Evolutionary conservation across 495 filamentous ascomycete genomes (phyloP).

Genomic region (Friedmanniomyces endolithicus): DNA sequence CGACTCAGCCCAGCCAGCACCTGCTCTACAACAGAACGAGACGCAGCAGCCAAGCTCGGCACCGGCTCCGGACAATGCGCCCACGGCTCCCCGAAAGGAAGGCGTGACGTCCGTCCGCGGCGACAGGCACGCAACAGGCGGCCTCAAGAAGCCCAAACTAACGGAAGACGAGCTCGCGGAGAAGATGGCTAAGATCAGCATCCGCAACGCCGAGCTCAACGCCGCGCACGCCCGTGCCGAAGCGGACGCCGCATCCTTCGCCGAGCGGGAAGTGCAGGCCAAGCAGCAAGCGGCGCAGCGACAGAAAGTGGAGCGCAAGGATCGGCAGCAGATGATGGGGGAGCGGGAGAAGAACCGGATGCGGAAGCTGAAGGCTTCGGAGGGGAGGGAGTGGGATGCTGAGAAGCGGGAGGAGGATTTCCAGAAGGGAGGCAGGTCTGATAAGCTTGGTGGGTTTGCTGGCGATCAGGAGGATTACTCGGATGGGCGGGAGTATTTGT

Average conservation of each 20-base stretch:
- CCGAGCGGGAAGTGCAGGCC: slow-evolving; percentile 50
- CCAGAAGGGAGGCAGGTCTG: slow-evolving; percentile 6
- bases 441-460: slow-evolving; percentile 12
- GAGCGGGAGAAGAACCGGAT: slow-evolving; percentile 61
- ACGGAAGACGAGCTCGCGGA: slow-evolving; percentile 55
- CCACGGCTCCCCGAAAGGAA: slow-evolving; percentile 10
- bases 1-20: not conserved
- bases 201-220: slow-evolving; percentile 44
- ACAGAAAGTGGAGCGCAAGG: slow-evolving; percentile 42
- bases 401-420: slow-evolving; percentile 56
- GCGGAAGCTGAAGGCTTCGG: slow-evolving; percentile 54
- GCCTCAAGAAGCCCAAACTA: slow-evolving; percentile 49
- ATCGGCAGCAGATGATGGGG: slow-evolving; percentile 49
- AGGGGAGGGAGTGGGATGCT: slow-evolving; percentile 63
- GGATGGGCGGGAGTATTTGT: slow-evolving; percentile 20
- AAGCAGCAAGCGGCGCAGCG: slow-evolving; percentile 31
- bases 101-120: slow-evolving; percentile 46
- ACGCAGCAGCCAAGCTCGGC: not conserved
- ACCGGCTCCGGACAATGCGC: slow-evolving; percentile 9
- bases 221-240: slow-evolving; percentile 55
- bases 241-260: slow-evolving; percentile 55
- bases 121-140: slow-evolving; percentile 56
- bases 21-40: slow-evolving; percentile 5
- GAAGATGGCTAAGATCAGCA: slow-evolving; percentile 45
- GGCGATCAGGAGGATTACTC: slow-evolving; percentile 13